phyloP scores from a whole-genome alignment of 2,329 filamentous ascomycete genomes.

The Apiospora kogelbergensis region DNA sequence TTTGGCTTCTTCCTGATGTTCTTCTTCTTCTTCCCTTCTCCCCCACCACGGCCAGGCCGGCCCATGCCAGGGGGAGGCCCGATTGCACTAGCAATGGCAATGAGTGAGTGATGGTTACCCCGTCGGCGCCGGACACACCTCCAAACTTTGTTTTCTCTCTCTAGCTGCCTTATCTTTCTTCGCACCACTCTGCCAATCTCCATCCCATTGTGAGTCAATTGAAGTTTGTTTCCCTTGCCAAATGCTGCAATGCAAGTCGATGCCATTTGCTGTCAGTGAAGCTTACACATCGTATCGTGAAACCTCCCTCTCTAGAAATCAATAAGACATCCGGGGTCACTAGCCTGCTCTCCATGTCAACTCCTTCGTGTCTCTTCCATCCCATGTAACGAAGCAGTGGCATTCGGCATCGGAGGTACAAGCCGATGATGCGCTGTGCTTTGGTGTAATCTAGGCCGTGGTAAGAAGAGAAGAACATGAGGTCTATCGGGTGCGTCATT shows the following conservation, averaged over 20 bases:
- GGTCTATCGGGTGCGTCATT: slow-evolving; percentile 1
- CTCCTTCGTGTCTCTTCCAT: background rate
- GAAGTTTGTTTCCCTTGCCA: slow-evolving; percentile 6
- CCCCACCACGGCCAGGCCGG: background rate
- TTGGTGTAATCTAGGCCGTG: background rate
- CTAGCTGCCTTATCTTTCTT: background rate
- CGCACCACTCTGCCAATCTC: background rate
- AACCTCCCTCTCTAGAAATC: background rate
- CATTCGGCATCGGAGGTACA: background rate
- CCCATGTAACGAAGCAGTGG: background rate
- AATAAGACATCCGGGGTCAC: background rate
- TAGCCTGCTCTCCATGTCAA: background rate
- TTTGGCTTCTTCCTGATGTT: background rate
- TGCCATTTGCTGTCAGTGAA: background rate
- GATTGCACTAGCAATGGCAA: too few relatives aligned
- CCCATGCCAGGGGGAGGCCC: background rate
- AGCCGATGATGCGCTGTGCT: background rate
- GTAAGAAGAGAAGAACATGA: background rate
- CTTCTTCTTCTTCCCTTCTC: background rate
- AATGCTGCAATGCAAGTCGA: background rate
- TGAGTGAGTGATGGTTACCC: background rate
- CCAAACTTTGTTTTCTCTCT: background rate
- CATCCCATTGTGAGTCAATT: slow-evolving; percentile 8
- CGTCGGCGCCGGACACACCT: background rate
- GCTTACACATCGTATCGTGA: slow-evolving; percentile 7